Base-by-base conservation (phyloP, 2,329 filamentous ascomycete species). In the Colletotrichum sp. region DNA sequence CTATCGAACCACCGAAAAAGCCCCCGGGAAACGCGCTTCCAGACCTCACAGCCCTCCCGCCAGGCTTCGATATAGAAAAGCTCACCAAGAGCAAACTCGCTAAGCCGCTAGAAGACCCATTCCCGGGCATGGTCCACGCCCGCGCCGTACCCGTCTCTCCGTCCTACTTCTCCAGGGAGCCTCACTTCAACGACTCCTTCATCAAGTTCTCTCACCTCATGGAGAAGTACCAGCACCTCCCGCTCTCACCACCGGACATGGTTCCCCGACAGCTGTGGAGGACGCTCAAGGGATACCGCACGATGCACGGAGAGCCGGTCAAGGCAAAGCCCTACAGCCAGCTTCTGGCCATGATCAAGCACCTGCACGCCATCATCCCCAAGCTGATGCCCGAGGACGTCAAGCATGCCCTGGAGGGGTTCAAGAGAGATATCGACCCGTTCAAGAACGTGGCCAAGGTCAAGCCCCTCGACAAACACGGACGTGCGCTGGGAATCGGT, bases 91-190 rank as follows among this genome's bases (percentile, higher is more conserved):
- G 65, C 36, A 76, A n/a, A 15, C 36, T 75, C 9, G 16, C 28
- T 13, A 32, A 49, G 21, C 73, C 74, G 12, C 76, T 73, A 32
- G 57, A 79, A 16, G 78, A 82, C 0, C 82, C 84, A 1, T 82
- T 84, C n/a, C 76, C 82, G 13, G 82, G 81, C 59, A 78, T 85
- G 32, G 78, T 81, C 30, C 90, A 92, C 78, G 93, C 95, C 69
- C 95, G 97, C 79, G 88, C 98, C 26, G 88, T 98, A 44, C 97
- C 97, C 24, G 90, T 90, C 30, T 98, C 96, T 44, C 93, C 95
- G 4, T 97, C 96, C n/a, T 99, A 99, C 87, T 99, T 99, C 88
- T 96, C 95, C 69, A 94, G 94, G 69, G 94, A 94, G 77, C 94
- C 96, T 3, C 89, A 90, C 71, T 98, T 98, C 88, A 97, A 94